Evolutionary conservation across 176 grass and related monocot species (phyloP).

Genomic region (barley (Hordeum vulgare)): MorexV3_pseudomolecules_assembly NC_058520.1:395973758-395974257

Average conservation of each 20-base stretch:
- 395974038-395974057: neutral
- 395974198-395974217: conserved; percentile 93
- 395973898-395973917: too few species aligned
- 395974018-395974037: neutral
- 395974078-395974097: neutral
- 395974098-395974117: neutral
- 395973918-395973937: too few species aligned
- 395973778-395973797: neutral
- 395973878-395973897: too few species aligned
- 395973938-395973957: neutral
- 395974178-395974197: conserved; percentile 91
- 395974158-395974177: conserved; percentile 6
- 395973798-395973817: conserved; percentile 12
- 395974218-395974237: conserved; percentile 91
- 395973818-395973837: neutral
- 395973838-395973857: too few species aligned
- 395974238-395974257: conserved; percentile 68
- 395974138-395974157: conserved; percentile 7
- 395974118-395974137: neutral
- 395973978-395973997: neutral
- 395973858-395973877: too few species aligned
- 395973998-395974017: neutral
- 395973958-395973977: neutral
- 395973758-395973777: too few species aligned
- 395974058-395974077: neutral